These are phyloP conservation scores for Hypoxylon sp. DNA, from an alignment of 2,329 filamentous ascomycete species.

Conservation along the genomic window DNA sequence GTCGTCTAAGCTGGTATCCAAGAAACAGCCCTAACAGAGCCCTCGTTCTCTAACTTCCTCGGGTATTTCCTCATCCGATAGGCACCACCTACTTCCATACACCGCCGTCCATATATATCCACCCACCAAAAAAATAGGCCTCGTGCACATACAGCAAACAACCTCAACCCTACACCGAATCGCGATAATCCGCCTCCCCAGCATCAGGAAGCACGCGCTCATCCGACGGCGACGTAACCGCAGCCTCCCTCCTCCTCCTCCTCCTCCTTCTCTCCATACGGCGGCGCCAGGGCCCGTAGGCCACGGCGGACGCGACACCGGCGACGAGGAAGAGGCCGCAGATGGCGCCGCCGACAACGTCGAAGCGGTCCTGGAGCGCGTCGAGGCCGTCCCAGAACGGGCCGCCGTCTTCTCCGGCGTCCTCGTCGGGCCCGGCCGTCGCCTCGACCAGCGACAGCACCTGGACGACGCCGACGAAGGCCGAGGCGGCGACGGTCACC, in stretches of 20 bases:
- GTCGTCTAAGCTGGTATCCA: neutral
- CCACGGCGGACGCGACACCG: conserved; percentile 73
- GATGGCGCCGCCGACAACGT: conserved; percentile 85
- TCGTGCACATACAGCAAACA: neutral
- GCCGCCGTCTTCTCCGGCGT: conserved; percentile 76
- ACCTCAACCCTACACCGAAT: conserved; percentile 21
- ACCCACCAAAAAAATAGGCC: no score
- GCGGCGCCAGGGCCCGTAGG: conserved; percentile 81
- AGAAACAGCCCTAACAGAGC: neutral
- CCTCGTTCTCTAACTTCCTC: neutral
- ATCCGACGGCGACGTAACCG: conserved; percentile 18
- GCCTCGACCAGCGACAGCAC: conserved; percentile 78
- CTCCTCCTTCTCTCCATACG: conserved; percentile 49
- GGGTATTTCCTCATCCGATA: neutral
- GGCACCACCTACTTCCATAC: neutral
- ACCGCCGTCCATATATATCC: no score
- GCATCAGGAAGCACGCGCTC: conserved; percentile 31
- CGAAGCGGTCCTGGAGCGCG: conserved; percentile 79
- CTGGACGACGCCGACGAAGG: conserved; percentile 87
- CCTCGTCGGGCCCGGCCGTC: no score
- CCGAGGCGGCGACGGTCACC: conserved; percentile 82
- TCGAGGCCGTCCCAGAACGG: conserved; percentile 91
- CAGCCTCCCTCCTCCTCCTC: conserved; percentile 27
- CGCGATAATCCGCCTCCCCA: conserved; percentile 22
- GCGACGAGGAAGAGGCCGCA: conserved; percentile 85